Conservation (phyloP, 306 rosid genomes). For the Quercus cerris region DNA sequence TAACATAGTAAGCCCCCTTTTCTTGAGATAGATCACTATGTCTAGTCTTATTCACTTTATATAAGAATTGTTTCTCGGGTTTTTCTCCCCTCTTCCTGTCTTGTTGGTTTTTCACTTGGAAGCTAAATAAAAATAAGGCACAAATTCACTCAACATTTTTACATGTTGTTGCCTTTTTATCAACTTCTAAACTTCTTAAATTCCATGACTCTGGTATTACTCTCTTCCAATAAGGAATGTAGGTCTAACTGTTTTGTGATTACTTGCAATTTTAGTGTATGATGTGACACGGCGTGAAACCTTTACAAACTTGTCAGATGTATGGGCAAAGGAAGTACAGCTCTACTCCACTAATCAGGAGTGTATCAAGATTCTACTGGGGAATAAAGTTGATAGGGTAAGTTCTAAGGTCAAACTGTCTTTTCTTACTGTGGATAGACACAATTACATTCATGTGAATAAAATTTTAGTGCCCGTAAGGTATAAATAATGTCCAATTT, state of each 20-base stretch:
- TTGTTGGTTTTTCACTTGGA: background rate
- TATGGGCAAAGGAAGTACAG: conserved; percentile 90
- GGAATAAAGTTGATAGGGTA: conserved; percentile 94
- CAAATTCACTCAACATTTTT: background rate
- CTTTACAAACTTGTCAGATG: conserved; percentile 60
- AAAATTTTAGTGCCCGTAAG: background rate
- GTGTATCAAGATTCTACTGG: conserved; percentile 77
- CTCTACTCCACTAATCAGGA: conserved; percentile 58
- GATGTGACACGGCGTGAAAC: conserved; percentile 89
- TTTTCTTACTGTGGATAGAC: background rate
- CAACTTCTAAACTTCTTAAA: background rate
- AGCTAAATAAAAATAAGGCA: background rate
- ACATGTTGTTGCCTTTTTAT: background rate
- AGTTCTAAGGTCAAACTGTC: conserved; percentile 2
- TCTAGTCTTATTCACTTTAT: background rate
- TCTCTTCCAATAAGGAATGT: background rate
- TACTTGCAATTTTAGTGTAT: conserved; percentile 50
- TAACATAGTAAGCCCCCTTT: background rate
- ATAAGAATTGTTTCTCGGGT: background rate
- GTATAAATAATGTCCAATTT: background rate
- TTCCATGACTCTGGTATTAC: background rate
- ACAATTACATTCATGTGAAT: background rate
- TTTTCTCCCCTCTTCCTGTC: background rate
- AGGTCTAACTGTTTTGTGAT: conserved; percentile 9
- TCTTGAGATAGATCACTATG: background rate